Conservation (phyloP, 768 basidiomycete genomes). For the Boletus subcaerulescens region DNA sequence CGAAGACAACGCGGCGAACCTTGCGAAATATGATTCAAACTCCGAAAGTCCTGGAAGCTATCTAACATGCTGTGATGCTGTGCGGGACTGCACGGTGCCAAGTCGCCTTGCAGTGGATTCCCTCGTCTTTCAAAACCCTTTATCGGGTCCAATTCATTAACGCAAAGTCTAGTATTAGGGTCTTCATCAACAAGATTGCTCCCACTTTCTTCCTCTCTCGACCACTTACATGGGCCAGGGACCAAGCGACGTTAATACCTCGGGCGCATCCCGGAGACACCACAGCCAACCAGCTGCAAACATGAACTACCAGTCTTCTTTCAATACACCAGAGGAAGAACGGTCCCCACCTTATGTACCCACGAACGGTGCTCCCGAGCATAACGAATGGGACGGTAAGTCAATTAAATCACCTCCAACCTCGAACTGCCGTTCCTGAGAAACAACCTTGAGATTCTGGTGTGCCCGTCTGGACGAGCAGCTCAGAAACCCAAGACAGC, state of each 20-base stretch:
- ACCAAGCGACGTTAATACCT: background rate
- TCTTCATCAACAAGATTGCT: background rate
- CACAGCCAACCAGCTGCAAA: background rate
- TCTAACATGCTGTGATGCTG: too few relatives aligned
- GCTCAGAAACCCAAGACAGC: background rate
- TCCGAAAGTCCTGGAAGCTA: too few relatives aligned
- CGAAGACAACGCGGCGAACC: too few relatives aligned
- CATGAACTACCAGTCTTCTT: background rate
- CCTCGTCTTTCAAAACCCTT: too few relatives aligned
- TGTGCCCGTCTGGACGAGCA: too few relatives aligned
- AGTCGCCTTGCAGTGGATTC: too few relatives aligned
- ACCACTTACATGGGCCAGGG: background rate
- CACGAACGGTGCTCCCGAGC: background rate
- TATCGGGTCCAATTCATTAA: too few relatives aligned
- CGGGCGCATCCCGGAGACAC: background rate
- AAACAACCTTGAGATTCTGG: background rate
- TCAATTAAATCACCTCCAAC: background rate
- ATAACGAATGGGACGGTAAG: background rate
- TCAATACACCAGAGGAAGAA: background rate
- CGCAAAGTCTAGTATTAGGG: too few relatives aligned
- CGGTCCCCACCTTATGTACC: background rate
- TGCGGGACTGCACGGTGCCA: too few relatives aligned
- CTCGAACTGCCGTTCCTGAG: background rate
- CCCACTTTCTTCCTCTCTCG: background rate
- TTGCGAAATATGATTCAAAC: too few relatives aligned